A percentile compares a stretch with the other conserved stretches of the same genome.
Conservation (phyloP, 192 early-diverging fungal species). For the Coemansia interrupta region DNA sequence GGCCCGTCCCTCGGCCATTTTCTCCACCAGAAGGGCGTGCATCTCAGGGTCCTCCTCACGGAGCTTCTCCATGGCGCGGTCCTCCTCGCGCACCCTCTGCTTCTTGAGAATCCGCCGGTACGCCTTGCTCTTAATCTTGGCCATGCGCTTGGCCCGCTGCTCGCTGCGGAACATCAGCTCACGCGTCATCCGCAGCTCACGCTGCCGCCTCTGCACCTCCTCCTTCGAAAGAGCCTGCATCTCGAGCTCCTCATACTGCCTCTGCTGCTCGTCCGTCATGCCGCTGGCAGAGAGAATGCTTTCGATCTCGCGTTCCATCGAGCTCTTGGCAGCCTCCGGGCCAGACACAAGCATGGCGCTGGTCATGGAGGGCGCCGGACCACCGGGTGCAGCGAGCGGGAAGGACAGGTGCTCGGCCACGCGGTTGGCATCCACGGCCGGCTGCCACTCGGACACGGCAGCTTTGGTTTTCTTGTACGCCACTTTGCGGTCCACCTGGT, state of each 20-base stretch:
- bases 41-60: slow-evolving; percentile 67
- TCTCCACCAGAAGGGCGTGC: slow-evolving; percentile 42
- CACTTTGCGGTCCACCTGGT: slow-evolving; percentile 78
- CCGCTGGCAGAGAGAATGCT: slow-evolving; percentile 65
- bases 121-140: slow-evolving; percentile 97
- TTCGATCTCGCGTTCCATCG: slow-evolving; percentile 78
- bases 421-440: slow-evolving; percentile 77
- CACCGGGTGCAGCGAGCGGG: slow-evolving; percentile 11
- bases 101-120: slow-evolving; percentile 87
- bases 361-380: background rate
- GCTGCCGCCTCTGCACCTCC: slow-evolving; percentile 70
- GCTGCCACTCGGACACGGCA: slow-evolving; percentile 79
- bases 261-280: slow-evolving; percentile 71
- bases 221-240: slow-evolving; percentile 78
- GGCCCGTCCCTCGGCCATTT: slow-evolving; percentile 58
- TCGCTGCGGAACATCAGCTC: slow-evolving; percentile 92
- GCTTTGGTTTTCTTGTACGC: slow-evolving; percentile 83
- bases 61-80: slow-evolving; percentile 63
- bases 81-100: slow-evolving; percentile 62
- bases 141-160: slow-evolving; percentile 81
- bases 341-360: slow-evolving; percentile 16
- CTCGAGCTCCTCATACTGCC: slow-evolving; percentile 81
- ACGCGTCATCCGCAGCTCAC: slow-evolving; percentile 85
- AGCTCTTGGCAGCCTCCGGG: slow-evolving; percentile 45
- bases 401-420: slow-evolving; percentile 82